Evolutionary conservation across 495 filamentous ascomycete genomes (phyloP).

Genomic region (Sabuloglossum arenarium): DNA sequence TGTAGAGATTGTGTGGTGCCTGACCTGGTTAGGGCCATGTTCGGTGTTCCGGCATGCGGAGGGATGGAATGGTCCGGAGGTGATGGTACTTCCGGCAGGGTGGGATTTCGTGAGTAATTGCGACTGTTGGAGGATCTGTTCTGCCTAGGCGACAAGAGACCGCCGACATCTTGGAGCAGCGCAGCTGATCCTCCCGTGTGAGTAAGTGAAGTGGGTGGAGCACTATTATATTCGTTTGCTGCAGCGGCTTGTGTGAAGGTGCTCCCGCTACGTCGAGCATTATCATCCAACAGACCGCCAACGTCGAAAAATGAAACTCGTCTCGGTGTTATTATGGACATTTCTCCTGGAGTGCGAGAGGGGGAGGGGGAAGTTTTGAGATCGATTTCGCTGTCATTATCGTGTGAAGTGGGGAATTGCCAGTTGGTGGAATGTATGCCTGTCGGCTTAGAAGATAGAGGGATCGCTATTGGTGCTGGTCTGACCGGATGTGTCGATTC

Average conservation of each 20-base stretch:
- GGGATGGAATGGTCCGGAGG: neutral
- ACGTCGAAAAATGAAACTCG: slow-evolving; percentile 49
- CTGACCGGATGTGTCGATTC: slow-evolving; percentile 15
- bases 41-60: neutral
- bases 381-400: neutral
- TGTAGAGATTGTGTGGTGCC: neutral
- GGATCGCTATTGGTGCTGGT: slow-evolving; percentile 9
- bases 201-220: neutral
- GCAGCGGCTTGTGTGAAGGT: neutral
- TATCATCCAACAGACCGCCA: slow-evolving; percentile 35
- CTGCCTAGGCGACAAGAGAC: neutral
- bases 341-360: neutral
- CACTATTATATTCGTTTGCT: neutral
- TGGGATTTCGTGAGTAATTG: neutral
- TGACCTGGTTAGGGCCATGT: neutral
- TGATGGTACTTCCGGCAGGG: neutral
- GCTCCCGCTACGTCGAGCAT: neutral
- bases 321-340: neutral
- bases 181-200: neutral
- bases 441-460: neutral
- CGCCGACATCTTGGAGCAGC: neutral
- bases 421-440: neutral
- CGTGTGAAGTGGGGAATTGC: neutral
- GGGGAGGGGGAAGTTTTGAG: neutral
- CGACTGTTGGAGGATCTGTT: neutral